Percentiles rank a stretch among this genome's conserved stretches.
These are phyloP conservation scores for Przewalskia tangutica DNA, from an alignment of 257 asterid genomes.

Conservation along the genomic window DNA sequence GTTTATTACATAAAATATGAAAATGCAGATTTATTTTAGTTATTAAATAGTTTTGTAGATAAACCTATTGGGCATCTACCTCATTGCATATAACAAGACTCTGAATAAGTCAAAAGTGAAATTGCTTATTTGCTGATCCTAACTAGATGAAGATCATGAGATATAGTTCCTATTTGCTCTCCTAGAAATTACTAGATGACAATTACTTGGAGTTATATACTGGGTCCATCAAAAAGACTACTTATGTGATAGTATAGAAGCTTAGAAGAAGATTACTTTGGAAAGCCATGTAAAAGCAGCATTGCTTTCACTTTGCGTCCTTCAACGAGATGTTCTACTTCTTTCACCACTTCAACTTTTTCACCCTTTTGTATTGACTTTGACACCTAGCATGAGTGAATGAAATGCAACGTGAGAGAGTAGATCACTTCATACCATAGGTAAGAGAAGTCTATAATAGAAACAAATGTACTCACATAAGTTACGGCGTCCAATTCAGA, in stretches of 20 bases:
- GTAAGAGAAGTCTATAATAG: not conserved
- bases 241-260: not conserved
- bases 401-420: not conserved
- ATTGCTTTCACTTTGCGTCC: not conserved
- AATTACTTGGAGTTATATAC: not conserved
- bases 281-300: not conserved
- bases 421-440: not conserved
- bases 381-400: constrained; percentile 1
- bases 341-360: not conserved
- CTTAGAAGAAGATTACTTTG: constrained; percentile 1
- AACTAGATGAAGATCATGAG: not conserved
- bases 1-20: not conserved
- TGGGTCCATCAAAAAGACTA: not conserved
- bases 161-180: not conserved
- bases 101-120: not conserved
- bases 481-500: not conserved
- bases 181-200: not conserved
- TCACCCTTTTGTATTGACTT: not conserved
- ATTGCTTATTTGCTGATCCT: not conserved
- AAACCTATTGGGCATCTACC: not conserved
- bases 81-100: not conserved
- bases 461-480: not conserved
- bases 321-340: not conserved
- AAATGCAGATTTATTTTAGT: not conserved
- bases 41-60: not conserved